Conservation (phyloP, 176 grass and related monocot species). For the Aegilops bicornis region DNA sequence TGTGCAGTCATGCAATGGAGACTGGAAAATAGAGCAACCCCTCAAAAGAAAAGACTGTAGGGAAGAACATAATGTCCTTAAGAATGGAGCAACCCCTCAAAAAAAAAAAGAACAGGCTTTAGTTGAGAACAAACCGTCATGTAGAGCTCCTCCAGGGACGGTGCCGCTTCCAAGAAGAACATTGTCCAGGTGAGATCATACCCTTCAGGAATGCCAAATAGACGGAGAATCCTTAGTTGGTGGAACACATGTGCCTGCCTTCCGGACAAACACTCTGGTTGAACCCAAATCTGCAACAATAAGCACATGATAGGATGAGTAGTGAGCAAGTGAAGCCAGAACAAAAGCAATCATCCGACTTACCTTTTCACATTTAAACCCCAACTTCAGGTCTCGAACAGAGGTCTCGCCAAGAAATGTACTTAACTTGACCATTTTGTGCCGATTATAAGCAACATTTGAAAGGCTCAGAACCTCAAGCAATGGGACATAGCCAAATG, state of each 20-base stretch:
- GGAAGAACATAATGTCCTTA: not conserved
- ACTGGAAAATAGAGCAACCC: not conserved
- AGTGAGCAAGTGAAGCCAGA: not conserved
- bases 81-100: too few species aligned
- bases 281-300: not conserved
- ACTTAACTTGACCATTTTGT: not conserved
- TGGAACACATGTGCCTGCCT: not conserved
- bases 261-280: not conserved
- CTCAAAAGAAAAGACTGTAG: not conserved
- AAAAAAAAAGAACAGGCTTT: too few species aligned
- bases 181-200: slow-evolving; percentile 10
- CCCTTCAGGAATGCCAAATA: not conserved
- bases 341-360: not conserved
- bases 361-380: not conserved
- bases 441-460: not conserved
- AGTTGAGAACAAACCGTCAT: not conserved
- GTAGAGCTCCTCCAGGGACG: not conserved
- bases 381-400: not conserved
- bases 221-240: not conserved
- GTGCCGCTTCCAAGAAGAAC: not conserved
- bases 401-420: not conserved
- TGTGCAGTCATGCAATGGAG: not conserved
- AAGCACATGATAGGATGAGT: not conserved
- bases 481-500: not conserved
- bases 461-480: not conserved